Conservation (phyloP, 805 yeast genomes). For the Kurtzmaniella fragi region DNA sequence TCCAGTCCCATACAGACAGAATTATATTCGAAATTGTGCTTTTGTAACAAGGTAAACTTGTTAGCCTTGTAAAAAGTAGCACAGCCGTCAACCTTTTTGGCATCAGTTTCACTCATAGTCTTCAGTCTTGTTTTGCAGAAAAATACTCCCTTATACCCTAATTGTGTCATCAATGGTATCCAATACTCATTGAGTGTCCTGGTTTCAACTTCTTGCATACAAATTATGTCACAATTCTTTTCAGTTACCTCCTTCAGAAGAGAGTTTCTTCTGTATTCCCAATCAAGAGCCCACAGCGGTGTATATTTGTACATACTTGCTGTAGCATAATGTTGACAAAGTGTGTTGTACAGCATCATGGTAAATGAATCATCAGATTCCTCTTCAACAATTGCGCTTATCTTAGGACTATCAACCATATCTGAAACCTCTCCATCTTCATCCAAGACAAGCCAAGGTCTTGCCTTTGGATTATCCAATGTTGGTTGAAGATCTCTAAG, state of each 20-base stretch:
- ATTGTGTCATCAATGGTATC: conserved; percentile 64
- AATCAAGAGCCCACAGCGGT: conserved; percentile 94
- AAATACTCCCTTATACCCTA: conserved; percentile 78
- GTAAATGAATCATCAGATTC: conserved; percentile 50
- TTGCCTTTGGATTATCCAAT: conserved; percentile 58
- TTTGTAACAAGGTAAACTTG: conserved; percentile 66
- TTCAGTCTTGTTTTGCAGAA: conserved; percentile 88
- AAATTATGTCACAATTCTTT: conserved; percentile 68
- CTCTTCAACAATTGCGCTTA: conserved; percentile 8
- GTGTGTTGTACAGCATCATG: conserved; percentile 79
- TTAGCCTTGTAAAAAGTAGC: conserved; percentile 79
- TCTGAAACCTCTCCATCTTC: conserved; percentile 65
- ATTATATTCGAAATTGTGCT: conserved; percentile 77
- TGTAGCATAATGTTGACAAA: conserved; percentile 95
- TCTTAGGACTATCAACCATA: conserved; percentile 22
- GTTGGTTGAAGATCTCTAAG: conserved; percentile 80
- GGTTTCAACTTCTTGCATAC: conserved; percentile 95
- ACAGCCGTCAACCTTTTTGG: conserved; percentile 95
- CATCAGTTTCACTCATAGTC: conserved; percentile 76
- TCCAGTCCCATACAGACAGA: conserved; percentile 75
- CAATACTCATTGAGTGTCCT: conserved; percentile 82
- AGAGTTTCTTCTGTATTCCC: conserved; percentile 83
- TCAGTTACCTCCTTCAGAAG: conserved; percentile 68
- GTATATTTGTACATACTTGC: conserved; percentile 88
- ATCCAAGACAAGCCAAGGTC: conserved; percentile 79